Evolutionary conservation across 2,329 filamentous ascomycete genomes (phyloP).

Genomic region (Metarhizium humberi): DNA sequence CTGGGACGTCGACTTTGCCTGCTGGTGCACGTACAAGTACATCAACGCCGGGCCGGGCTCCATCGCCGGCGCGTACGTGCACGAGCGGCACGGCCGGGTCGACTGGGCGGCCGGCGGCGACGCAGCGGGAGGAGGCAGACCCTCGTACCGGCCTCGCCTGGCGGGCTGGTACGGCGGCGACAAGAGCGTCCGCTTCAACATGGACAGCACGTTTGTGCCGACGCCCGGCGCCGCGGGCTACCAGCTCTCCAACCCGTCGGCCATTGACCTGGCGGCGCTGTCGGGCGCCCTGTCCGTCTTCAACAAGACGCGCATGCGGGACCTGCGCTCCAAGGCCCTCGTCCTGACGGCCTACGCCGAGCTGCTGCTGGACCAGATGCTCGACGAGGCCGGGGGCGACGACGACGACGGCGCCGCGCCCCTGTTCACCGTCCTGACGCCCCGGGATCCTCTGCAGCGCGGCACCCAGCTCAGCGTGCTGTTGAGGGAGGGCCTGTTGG

Average conservation of each 20-base stretch:
- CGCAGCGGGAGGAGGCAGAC: constrained; percentile 21
- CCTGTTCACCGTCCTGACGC: constrained; percentile 59
- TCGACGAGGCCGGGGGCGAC: constrained; percentile 19
- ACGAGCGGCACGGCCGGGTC: constrained; percentile 60
- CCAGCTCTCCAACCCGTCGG: constrained; percentile 76
- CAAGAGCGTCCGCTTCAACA: constrained; percentile 67
- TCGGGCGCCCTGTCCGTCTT: constrained; percentile 67
- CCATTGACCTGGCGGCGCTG: constrained; percentile 68
- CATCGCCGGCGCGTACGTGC: constrained; percentile 74
- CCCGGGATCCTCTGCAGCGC: constrained; percentile 54
- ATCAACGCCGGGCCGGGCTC: constrained; percentile 77
- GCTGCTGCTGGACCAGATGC: constrained; percentile 44
- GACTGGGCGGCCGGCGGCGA: constrained; percentile 26
- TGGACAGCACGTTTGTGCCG: constrained; percentile 73
- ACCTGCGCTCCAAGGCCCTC: constrained; percentile 61
- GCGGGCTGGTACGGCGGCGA: constrained; percentile 84
- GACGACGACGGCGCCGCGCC: constrained; percentile 11
- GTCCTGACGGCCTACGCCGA: constrained; percentile 71
- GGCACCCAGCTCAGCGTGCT: constrained; percentile 74
- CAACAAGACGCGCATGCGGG: constrained; percentile 57
- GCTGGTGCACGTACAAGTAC: constrained; percentile 94
- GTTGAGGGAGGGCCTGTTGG: constrained; percentile 58
- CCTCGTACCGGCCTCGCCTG: constrained; percentile 53
- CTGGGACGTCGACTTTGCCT: constrained; percentile 87
- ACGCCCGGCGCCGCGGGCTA: constrained; percentile 71